Evolutionary conservation across 257 asterid genomes (phyloP), one percentile per base, ranked within the genome.

Genomic region (Ajuga chamaepitys): DNA sequence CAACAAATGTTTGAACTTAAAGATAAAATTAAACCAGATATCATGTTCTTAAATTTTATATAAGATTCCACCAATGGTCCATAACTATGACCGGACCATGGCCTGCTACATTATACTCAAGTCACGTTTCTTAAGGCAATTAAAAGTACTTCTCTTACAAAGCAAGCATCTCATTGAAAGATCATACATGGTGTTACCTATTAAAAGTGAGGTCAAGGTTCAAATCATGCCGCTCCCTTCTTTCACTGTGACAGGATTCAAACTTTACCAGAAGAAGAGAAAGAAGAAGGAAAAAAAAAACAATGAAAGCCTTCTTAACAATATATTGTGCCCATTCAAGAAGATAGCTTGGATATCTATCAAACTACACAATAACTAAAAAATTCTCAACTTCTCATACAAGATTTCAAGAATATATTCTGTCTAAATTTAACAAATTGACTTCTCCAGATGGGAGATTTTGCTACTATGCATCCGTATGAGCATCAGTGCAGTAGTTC

Each of bases 401-500:
- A 12, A 63, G 40, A 35, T 48, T 38, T 24, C 54, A 17, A 11
- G 66, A 52, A 32, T 32, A 5, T 48, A 18, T 25, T 51, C 8
- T 45, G 42, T 46, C 25, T 47, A 70, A 57, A 20, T 10, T 11
- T 30, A 24, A 9, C 44, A 50, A 48, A 2, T 25, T 28, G 53
- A 26, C 53, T 20, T 47, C 65, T 53, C 66, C 65, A 32, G 40
- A 71, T 26, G 38, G 18, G 26, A 9, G 22, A 37, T 13, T 48
- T 48, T 50, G 67, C 58, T 54, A 58, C 40, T 40, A 34, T 17
- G 9, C 45, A 26, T 65, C 20, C 20, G 54, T 4, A 48, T 58
- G 57, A 65, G 66, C 58, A 64, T 21, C 28, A 7, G 48, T 55
- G 44, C 56, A 65, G 51, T 44, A 37, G 70, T 34, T 58, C 32